These are phyloP conservation scores for Elsinoe necatrix DNA, from an alignment of 2,329 filamentous ascomycete genomes.

Conservation along the genomic window DNA sequence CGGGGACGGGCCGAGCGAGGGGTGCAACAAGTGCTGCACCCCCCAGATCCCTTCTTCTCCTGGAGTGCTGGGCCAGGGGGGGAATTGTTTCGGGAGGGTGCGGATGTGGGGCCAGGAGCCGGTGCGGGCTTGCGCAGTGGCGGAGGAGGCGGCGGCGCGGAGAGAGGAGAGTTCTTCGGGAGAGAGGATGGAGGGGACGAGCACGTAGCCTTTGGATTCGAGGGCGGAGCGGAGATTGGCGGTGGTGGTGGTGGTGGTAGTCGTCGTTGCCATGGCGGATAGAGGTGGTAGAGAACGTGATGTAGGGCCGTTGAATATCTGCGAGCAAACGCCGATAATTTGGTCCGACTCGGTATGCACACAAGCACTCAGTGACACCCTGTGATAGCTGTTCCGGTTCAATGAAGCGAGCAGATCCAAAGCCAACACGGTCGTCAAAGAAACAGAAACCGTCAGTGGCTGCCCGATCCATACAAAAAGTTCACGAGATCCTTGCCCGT, in stretches of 20 bases:
- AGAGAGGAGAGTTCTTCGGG: conserved; percentile 49
- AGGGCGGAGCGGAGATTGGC: conserved; percentile 45
- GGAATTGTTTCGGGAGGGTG: conserved; percentile 83
- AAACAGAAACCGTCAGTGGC: neutral
- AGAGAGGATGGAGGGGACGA: conserved; percentile 58
- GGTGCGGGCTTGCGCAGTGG: conserved; percentile 54
- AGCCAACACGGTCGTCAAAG: neutral
- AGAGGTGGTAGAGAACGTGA: neutral
- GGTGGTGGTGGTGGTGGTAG: neutral
- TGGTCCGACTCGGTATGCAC: neutral
- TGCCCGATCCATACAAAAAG: neutral
- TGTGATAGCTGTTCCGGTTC: neutral
- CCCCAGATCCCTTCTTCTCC: conserved; percentile 69
- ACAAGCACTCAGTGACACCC: neutral
- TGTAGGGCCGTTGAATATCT: neutral
- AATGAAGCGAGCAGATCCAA: neutral
- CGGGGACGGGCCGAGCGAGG: conserved; percentile 53
- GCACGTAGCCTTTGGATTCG: conserved; percentile 64
- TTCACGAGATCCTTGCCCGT: neutral
- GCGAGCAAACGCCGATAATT: neutral
- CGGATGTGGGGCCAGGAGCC: conserved; percentile 75
- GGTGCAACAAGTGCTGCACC: conserved; percentile 76
- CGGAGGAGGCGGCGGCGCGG: conserved; percentile 49
- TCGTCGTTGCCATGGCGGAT: neutral
- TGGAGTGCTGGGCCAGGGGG: conserved; percentile 59